These are phyloP conservation scores for Drosera spatulata DNA, from an alignment of 179 eudicot species.

Conservation along the genomic window DNA sequence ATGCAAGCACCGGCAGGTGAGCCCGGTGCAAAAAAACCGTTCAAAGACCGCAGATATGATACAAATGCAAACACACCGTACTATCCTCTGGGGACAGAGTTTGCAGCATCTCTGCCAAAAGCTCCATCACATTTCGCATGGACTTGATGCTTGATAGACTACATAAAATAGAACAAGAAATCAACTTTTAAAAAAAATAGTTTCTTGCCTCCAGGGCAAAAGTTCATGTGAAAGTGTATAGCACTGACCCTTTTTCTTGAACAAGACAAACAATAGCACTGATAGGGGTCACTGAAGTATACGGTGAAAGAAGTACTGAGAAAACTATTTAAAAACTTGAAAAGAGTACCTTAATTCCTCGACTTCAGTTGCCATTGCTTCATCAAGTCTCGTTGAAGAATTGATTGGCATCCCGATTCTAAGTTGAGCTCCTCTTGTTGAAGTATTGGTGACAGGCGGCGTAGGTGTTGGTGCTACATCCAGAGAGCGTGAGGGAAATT, in stretches of 20 bases:
- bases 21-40: background rate
- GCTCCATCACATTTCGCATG: conserved; percentile 63
- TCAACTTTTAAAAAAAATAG: background rate
- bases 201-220: background rate
- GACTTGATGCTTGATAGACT: conserved; percentile 56
- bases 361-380: background rate
- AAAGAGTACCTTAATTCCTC: conserved; percentile 56
- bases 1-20: conserved; percentile 1
- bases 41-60: background rate
- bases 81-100: conserved; percentile 75
- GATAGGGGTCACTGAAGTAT: background rate
- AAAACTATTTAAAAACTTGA: background rate
- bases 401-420: too few species aligned
- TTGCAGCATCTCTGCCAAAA: conserved; percentile 79
- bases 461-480: conserved; percentile 68
- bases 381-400: too few species aligned
- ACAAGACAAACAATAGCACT: background rate
- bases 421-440: background rate
- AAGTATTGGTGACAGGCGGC: conserved; percentile 59
- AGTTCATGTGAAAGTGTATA: background rate
- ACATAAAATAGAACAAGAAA: conserved; percentile 1
- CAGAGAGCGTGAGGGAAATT: conserved; percentile 66
- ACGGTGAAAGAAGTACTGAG: background rate
- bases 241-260: background rate
- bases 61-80: conserved; percentile 33